A percentile compares a stretch with the other conserved stretches of the same genome.
Evolutionary conservation across 2,329 filamentous ascomycete species (phyloP).

Genomic region (Chaetothyriales sp.): DNA sequence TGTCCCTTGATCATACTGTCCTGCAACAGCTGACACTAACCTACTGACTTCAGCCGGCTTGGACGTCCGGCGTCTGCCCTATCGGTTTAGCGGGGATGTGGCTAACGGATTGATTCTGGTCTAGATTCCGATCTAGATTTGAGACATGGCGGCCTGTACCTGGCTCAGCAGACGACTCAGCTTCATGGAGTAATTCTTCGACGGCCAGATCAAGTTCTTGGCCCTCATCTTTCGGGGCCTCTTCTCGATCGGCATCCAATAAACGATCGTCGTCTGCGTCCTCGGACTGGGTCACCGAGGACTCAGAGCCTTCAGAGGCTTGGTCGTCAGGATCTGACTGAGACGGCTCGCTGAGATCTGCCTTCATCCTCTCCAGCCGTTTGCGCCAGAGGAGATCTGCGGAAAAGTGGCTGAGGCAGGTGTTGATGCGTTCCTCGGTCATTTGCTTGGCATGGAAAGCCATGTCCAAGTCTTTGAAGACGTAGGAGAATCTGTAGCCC

Average conservation of each 20-base stretch:
- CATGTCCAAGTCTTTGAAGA: slow-evolving; percentile 60
- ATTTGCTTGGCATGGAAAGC: slow-evolving; percentile 66
- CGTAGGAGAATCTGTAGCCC: slow-evolving; percentile 69
- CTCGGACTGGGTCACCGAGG: not conserved
- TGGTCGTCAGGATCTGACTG: not conserved
- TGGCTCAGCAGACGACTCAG: not conserved
- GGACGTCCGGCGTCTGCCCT: no score
- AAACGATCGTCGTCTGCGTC: not conserved
- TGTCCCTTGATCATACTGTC: no score
- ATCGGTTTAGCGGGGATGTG: no score
- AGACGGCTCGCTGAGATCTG: not conserved
- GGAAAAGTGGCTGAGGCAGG: slow-evolving; percentile 44
- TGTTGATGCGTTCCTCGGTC: slow-evolving; percentile 61
- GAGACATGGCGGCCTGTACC: no score
- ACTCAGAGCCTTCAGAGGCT: not conserved
- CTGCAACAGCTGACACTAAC: no score
- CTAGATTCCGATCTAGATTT: no score
- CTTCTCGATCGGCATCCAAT: not conserved
- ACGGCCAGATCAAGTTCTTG: not conserved
- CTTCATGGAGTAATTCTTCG: not conserved
- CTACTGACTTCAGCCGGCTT: no score
- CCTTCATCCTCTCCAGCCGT: not conserved
- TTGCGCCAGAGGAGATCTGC: slow-evolving; percentile 18
- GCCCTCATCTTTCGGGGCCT: not conserved
- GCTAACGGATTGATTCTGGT: no score